Evolutionary conservation across 108 stramenopile genomes (phyloP).

Genomic region (Skeletonema potamos): DNA sequence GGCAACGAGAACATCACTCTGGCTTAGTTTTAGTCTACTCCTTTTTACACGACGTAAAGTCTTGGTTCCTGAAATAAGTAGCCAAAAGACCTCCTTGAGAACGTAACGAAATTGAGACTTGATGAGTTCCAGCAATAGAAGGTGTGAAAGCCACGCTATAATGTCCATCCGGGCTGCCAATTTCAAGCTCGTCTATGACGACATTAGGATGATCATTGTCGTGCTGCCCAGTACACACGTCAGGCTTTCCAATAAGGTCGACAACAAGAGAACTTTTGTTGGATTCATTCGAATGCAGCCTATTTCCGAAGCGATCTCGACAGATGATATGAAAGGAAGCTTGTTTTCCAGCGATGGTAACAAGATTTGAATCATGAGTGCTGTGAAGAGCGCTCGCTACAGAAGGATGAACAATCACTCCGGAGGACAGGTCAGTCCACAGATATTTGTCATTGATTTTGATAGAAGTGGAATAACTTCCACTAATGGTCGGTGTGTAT

Average conservation of each 20-base stretch:
- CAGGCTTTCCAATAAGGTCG: conserved; percentile 30
- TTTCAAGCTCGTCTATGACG: conserved; percentile 11
- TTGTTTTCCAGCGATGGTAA: conserved; percentile 60
- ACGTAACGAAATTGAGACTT: conserved; percentile 42
- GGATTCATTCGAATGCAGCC: conserved; percentile 32
- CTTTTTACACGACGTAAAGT: no score
- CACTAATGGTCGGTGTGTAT: conserved; percentile 69
- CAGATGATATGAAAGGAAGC: conserved; percentile 59
- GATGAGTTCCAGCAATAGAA: conserved; percentile 60
- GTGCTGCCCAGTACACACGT: conserved; percentile 25
- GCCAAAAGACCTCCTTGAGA: conserved; percentile 70
- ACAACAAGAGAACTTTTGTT: conserved; percentile 20
- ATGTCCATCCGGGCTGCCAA: conserved; percentile 57
- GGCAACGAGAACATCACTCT: no score
- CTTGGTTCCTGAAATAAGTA: conserved; percentile 61
- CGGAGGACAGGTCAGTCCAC: conserved; percentile 52
- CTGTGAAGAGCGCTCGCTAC: conserved; percentile 47
- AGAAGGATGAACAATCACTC: conserved; percentile 56
- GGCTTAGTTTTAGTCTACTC: no score
- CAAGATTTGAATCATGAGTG: conserved; percentile 44
- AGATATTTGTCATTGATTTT: conserved; percentile 47
- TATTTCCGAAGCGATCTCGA: conserved; percentile 76
- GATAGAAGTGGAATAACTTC: conserved; percentile 56
- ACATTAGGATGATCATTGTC: conserved; percentile 8
- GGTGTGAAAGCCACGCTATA: conserved; percentile 61